phyloP scores from a whole-genome alignment of 495 filamentous ascomycete genomes.

The Pseudevernia furfuracea region DNA sequence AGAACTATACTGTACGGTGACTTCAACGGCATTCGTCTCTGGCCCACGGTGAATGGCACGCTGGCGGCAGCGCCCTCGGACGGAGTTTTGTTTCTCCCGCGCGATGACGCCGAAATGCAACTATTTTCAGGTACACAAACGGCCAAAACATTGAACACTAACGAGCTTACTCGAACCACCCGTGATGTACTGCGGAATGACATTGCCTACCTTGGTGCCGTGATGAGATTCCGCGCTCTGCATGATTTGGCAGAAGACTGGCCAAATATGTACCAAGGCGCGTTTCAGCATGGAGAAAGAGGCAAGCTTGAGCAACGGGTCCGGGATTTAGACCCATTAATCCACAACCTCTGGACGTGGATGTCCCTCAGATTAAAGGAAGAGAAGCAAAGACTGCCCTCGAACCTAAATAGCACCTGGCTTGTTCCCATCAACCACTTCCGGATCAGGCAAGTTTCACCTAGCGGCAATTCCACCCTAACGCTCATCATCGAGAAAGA shows the following conservation, averaged over 20 bases:
- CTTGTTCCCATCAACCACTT: slow-evolving; percentile 15
- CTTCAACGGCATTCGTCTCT: slow-evolving; percentile 9
- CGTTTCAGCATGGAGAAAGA: neutral
- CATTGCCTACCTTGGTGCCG: neutral
- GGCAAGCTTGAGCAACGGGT: neutral
- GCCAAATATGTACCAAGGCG: slow-evolving; percentile 10
- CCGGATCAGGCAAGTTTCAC: slow-evolving; percentile 7
- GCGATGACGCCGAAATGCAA: slow-evolving; percentile 9
- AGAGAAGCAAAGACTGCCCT: neutral
- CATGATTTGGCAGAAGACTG: slow-evolving; percentile 14
- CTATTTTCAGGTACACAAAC: slow-evolving; percentile 11
- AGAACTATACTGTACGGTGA: slow-evolving; percentile 1
- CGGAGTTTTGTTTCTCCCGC: slow-evolving; percentile 9
- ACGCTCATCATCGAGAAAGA: slow-evolving; percentile 11
- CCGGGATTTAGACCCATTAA: neutral
- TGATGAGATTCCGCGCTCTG: slow-evolving; percentile 11
- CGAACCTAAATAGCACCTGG: slow-evolving; percentile 1
- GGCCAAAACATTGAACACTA: slow-evolving; percentile 10
- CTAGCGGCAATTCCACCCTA: neutral
- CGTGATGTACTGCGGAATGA: neutral
- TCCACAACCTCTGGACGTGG: slow-evolving; percentile 20
- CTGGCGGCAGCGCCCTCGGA: neutral
- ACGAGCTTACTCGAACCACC: neutral
- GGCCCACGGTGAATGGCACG: slow-evolving; percentile 16
- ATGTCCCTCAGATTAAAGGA: slow-evolving; percentile 3